Conservation (phyloP, 1,139 yeast species). For the Diutina neorugosa region DNA sequence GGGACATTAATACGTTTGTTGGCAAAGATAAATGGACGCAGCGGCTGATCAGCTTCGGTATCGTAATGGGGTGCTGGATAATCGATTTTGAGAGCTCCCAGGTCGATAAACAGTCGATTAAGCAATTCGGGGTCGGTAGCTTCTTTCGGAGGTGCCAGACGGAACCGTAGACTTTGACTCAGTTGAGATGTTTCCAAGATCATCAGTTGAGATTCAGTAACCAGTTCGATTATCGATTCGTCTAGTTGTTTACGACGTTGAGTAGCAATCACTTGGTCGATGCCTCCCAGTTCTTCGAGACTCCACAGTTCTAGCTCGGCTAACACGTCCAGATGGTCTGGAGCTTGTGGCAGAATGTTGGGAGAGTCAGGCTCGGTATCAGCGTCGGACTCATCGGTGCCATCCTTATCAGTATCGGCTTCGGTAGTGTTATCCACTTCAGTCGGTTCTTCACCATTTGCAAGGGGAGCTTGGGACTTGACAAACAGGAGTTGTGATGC, state of each 20-base stretch:
- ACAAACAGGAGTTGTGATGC: neutral
- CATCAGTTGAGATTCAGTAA: neutral
- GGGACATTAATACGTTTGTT: slow-evolving; percentile 46
- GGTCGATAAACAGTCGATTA: slow-evolving; percentile 4
- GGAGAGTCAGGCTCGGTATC: neutral
- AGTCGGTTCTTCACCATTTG: neutral
- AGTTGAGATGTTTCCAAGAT: neutral
- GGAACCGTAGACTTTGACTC: neutral
- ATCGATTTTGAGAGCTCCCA: slow-evolving; percentile 38
- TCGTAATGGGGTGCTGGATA: slow-evolving; percentile 58
- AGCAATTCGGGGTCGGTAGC: neutral
- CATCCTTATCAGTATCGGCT: too few relatives aligned
- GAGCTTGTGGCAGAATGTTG: neutral
- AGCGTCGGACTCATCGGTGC: neutral
- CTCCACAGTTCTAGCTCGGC: neutral
- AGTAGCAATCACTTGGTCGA: neutral
- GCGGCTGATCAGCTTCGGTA: slow-evolving; percentile 36
- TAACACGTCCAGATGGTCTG: neutral
- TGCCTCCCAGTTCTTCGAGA: neutral
- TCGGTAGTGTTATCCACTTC: neutral
- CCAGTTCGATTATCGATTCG: neutral
- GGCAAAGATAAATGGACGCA: slow-evolving; percentile 49
- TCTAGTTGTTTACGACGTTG: neutral
- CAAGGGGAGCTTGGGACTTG: too few relatives aligned
- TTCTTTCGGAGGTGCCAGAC: neutral